Base-by-base conservation (phyloP, 257 asterid genomes). In the Rauvolfia tetraphylla region DNA sequence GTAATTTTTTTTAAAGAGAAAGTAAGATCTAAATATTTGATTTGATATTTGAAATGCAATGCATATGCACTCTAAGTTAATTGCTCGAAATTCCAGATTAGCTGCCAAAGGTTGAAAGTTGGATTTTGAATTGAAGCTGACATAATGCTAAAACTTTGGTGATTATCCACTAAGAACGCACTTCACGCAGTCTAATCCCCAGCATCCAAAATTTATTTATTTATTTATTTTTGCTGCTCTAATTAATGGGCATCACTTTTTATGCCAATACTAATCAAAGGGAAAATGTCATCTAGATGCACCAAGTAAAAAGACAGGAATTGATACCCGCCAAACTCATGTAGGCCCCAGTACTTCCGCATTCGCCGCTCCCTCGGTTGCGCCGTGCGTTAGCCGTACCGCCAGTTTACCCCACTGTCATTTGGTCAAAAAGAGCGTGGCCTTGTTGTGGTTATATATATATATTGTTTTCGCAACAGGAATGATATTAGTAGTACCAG, bases 281-380 rank as follows among this genome's bases (percentile, higher is more conserved):
- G 0, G 4, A 25, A 46, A 74, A 59, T 54, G 76, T 17, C 68
- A 22, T 57, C 53, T 15, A 58, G 31, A 42, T 27, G 69, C n/a
- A n/a, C n/a, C n/a, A n/a, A n/a, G n/a, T n/a, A 2, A 11, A 38
- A 44, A 54, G 29, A 31, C 0, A 31, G 15, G 18, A 44, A 13
- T 4, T 31, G 31, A 38, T 25, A 22, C 66, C 68, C 74, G 81
- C 70, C 72, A 73, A 73, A 17, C 63, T 57, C 17, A 7, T 14
- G 65, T 42, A 77, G 81, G 27, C 85, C 86, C 78, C 46, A 22
- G 59, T 36, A 27, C 41, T 36, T 46, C 85, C 86, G 87, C 83
- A 76, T 51, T 85, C 78, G 73, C 48, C 89, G 85, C 83, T 83
- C 87, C 91, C 62, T 76, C 6, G 74, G 58, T 85, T 81, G 73